These are phyloP conservation scores for Plasmopara halstedii DNA, from an alignment of 352 stramenopile species.

Conservation along the genomic window DNA sequence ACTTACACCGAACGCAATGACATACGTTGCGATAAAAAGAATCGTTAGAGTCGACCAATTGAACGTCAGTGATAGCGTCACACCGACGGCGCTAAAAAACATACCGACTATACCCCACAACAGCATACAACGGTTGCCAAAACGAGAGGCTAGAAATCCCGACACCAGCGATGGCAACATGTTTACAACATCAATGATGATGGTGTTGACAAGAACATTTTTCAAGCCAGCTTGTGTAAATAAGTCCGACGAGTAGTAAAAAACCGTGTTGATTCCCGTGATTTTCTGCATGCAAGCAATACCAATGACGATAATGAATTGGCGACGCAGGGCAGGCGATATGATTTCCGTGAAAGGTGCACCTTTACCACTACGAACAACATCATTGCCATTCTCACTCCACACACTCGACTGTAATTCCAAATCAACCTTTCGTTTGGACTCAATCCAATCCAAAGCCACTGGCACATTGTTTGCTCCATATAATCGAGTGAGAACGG, in stretches of 20 bases:
- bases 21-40: slow-evolving; percentile 29
- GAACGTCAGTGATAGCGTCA: slow-evolving; percentile 28
- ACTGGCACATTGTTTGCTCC: slow-evolving; percentile 29
- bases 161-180: slow-evolving; percentile 28
- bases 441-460: slow-evolving; percentile 32
- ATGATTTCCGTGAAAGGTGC: slow-evolving; percentile 23
- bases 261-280: slow-evolving; percentile 47
- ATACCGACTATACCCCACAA: slow-evolving; percentile 26
- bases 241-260: slow-evolving; percentile 47
- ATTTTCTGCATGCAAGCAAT: slow-evolving; percentile 35
- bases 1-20: slow-evolving; percentile 24
- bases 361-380: slow-evolving; percentile 24
- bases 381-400: slow-evolving; percentile 22
- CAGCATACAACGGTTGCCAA: slow-evolving; percentile 31
- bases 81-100: slow-evolving; percentile 27
- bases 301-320: slow-evolving; percentile 33
- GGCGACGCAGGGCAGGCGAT: slow-evolving; percentile 15
- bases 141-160: slow-evolving; percentile 20
- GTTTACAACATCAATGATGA: slow-evolving; percentile 34
- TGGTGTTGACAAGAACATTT: slow-evolving; percentile 24
- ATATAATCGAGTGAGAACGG: slow-evolving; percentile 26
- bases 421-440: slow-evolving; percentile 25
- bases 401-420: slow-evolving; percentile 24
- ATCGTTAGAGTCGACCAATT: slow-evolving; percentile 25
- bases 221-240: slow-evolving; percentile 27